These are phyloP conservation scores for Mariannaea elegans DNA, from an alignment of 2,329 filamentous ascomycete genomes.

Conservation along the genomic window DNA sequence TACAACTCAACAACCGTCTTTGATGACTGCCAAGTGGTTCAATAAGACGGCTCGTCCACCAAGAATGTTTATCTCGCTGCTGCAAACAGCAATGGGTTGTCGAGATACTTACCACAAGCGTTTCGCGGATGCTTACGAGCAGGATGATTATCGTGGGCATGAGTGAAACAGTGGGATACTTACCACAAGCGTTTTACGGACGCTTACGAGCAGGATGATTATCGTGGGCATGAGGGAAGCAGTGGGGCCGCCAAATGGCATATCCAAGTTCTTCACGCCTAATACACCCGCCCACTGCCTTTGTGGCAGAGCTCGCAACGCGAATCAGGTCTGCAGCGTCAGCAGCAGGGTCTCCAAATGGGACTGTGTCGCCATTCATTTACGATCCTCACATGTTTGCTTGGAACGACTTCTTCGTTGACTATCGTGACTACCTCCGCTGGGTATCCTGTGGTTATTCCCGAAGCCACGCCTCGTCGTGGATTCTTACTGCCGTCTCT, in stretches of 20 bases:
- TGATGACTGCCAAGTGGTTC: slow-evolving; percentile 49
- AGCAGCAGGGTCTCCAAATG: slow-evolving; percentile 51
- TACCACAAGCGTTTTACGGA: too few relatives aligned
- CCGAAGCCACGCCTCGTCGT: slow-evolving; percentile 93
- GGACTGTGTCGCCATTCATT: slow-evolving; percentile 86
- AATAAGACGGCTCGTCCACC: slow-evolving; percentile 42
- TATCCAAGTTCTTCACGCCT: slow-evolving; percentile 26
- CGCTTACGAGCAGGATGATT: too few relatives aligned
- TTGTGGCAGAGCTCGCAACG: slow-evolving; percentile 31
- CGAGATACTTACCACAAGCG: slow-evolving; percentile 48
- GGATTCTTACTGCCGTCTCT: slow-evolving; percentile 98
- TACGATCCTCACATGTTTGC: slow-evolving; percentile 99
- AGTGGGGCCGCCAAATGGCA: slow-evolving; percentile 43
- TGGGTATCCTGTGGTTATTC: slow-evolving; percentile 99
- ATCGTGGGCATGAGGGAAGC: slow-evolving; percentile 49
- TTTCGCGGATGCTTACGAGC: too few relatives aligned
- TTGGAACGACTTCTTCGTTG: slow-evolving; percentile 99
- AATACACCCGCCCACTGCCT: slow-evolving; percentile 25
- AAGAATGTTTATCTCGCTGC: slow-evolving; percentile 53
- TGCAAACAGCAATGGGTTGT: slow-evolving; percentile 51
- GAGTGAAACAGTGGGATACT: too few relatives aligned
- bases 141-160: too few relatives aligned
- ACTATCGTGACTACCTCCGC: slow-evolving; percentile 96
- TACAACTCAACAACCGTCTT: slow-evolving; percentile 53
- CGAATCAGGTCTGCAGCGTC: slow-evolving; percentile 36